Base-by-base conservation (phyloP, 2,329 filamentous ascomycete species). In the Arachnomyces sp. region DNA sequence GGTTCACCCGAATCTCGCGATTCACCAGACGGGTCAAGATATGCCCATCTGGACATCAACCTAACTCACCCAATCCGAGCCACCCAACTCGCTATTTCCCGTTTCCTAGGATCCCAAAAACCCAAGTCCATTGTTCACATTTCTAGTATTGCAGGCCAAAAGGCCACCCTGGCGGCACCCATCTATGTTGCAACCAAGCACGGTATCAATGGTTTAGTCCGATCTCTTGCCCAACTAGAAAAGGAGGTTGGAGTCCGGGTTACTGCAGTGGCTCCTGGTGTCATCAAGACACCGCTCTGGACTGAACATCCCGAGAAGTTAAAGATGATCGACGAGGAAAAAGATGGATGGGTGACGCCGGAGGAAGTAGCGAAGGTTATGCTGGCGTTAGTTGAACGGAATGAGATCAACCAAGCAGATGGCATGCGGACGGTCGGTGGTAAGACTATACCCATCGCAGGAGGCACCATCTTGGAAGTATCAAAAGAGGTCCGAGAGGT, bases 201-300 rank as follows among this genome's bases (percentile, higher is more conserved):
- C 44, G 71, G 59, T 6, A 62, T 74, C 39, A 67, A 54, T 35
- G 69, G 69, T 6, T 59, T 75, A 31, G 47, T 78, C 3, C 68
- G 75, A 40, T 66, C 64, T 3, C 52, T 80, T 11, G 69, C 60
- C 0, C 55, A 61, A 1, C 63, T 80, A 4, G 75, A 78, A 15
- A 39, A 58, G 1, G 52, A 51, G 1, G 49, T 73, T 16, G 73
- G 72, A 0, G 75, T 81, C 38, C 60, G 75, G 0, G 74, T 80
- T 12, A 78, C 75, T 14, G 75, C 69, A 4, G 75, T 80, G 2
- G 75, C 75, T 12, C 77, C 77, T 0, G 77, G 77, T 0, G 57
- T 79, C 1, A 76, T 80, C 49, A 77, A 72, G 45, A 80, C 77
- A 9, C 77, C 77, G 5, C 57, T 80, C 4, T 81, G 75, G 75